Percentiles rank a stretch among this genome's conserved stretches.
Evolutionary conservation across 768 basidiomycete genomes (phyloP).

Genomic region (Macrocybe gigantea): DNA sequence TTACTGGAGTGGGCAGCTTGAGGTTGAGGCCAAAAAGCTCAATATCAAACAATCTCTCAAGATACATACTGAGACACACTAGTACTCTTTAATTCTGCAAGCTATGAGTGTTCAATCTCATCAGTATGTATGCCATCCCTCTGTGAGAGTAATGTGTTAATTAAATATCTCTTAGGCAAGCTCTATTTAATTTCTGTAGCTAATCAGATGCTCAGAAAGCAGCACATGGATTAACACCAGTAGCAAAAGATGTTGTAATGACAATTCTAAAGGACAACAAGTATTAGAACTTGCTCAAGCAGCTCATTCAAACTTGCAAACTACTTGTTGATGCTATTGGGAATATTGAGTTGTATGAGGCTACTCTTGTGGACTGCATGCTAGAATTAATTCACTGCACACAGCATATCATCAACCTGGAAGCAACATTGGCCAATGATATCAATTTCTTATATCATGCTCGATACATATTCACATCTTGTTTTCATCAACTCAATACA

Average conservation of each 20-base stretch:
- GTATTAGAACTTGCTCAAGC: too few relatives aligned
- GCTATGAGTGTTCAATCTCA: constrained; percentile 10
- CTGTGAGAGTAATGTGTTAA: too few relatives aligned
- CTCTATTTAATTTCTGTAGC: constrained; percentile 4
- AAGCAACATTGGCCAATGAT: too few relatives aligned
- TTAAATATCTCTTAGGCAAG: too few relatives aligned
- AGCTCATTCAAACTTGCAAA: constrained; percentile 21
- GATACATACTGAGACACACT: constrained; percentile 12
- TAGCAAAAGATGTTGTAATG: constrained; percentile 14
- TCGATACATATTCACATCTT: too few relatives aligned
- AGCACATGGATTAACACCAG: constrained; percentile 12
- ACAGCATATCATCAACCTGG: not conserved
- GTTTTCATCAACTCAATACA: too few relatives aligned
- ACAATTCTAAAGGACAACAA: constrained; percentile 17
- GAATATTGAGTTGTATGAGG: not conserved
- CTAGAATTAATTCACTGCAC: not conserved
- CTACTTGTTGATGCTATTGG: constrained; percentile 22
- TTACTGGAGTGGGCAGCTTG: constrained; percentile 20
- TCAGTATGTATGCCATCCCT: too few relatives aligned
- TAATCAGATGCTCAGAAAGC: constrained; percentile 6
- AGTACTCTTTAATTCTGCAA: constrained; percentile 15
- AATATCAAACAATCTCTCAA: constrained; percentile 10
- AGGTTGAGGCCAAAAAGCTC: constrained; percentile 5
- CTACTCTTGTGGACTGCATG: not conserved
- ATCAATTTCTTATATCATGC: too few relatives aligned